Evolutionary conservation across 2,329 filamentous ascomycete genomes (phyloP).

Genomic region (Exophiala xenobiotica): DNA sequence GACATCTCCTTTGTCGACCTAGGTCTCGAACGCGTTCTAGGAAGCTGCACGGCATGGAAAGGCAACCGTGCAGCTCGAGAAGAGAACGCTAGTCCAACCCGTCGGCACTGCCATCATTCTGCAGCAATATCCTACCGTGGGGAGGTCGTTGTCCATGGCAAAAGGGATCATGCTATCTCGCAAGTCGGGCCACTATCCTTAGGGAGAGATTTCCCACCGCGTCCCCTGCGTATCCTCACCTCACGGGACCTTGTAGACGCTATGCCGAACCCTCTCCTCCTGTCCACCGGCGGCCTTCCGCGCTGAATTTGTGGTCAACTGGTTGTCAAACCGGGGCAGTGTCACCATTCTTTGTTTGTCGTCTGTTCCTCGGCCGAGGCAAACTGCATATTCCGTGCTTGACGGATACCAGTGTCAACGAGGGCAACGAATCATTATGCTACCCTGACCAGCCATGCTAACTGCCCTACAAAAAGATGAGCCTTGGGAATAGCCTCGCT

Average conservation of each 20-base stretch:
- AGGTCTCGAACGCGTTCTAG: too few species aligned
- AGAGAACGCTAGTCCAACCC: background rate
- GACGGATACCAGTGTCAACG: background rate
- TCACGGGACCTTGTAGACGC: background rate
- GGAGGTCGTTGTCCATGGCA: too few species aligned
- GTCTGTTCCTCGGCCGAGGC: background rate
- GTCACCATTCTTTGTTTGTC: background rate
- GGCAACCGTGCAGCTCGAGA: background rate
- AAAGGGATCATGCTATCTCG: background rate
- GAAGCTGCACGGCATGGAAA: background rate
- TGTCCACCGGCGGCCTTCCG: background rate
- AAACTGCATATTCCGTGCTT: constrained; percentile 5
- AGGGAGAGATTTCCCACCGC: background rate
- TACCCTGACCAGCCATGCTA: background rate
- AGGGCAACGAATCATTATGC: background rate
- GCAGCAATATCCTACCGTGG: background rate
- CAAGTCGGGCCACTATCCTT: background rate
- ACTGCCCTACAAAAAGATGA: background rate
- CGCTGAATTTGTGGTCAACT: background rate
- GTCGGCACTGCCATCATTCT: background rate
- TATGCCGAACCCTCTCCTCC: background rate
- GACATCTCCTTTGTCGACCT: too few species aligned
- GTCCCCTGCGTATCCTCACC: background rate
- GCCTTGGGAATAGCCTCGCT: constrained; percentile 10
- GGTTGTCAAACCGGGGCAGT: background rate